phyloP scores from a whole-genome alignment of 768 basidiomycete species.

The Mycena chlorophos region DNA sequence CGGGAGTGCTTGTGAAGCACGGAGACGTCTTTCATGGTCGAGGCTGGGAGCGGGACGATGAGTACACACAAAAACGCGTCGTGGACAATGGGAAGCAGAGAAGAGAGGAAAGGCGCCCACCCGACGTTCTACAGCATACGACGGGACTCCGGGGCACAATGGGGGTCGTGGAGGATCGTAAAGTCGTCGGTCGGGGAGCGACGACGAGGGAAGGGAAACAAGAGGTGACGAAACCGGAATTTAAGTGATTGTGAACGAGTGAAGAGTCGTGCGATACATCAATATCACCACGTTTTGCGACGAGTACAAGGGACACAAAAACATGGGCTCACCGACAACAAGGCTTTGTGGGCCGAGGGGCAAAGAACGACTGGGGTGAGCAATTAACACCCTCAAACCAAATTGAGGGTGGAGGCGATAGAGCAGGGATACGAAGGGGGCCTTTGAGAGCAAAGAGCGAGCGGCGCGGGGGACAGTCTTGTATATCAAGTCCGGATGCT shows the following conservation, averaged over 20 bases:
- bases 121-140: conserved; percentile 38
- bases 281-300: conserved; percentile 14
- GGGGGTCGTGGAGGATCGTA: conserved; percentile 39
- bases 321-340: conserved; percentile 22
- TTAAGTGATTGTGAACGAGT: conserved; percentile 13
- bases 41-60: conserved; percentile 28
- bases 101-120: conserved; percentile 29
- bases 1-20: conserved; percentile 61
- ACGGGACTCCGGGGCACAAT: conserved; percentile 33
- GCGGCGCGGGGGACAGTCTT: conserved; percentile 54
- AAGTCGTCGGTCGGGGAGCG: conserved; percentile 35
- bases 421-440: background rate
- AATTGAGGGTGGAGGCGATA: background rate
- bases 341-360: conserved; percentile 11
- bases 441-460: conserved; percentile 30
- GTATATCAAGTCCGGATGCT: conserved; percentile 46
- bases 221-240: conserved; percentile 22
- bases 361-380: conserved; percentile 1
- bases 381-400: background rate
- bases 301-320: background rate
- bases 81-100: conserved; percentile 29
- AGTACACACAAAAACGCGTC: conserved; percentile 45
- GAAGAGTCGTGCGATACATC: conserved; percentile 13
- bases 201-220: conserved; percentile 31
- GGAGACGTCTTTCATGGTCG: conserved; percentile 79